These are phyloP conservation scores for Chloromonas sp. DNA, from an alignment of 163 green algal genomes.

Conservation along the genomic window DNA sequence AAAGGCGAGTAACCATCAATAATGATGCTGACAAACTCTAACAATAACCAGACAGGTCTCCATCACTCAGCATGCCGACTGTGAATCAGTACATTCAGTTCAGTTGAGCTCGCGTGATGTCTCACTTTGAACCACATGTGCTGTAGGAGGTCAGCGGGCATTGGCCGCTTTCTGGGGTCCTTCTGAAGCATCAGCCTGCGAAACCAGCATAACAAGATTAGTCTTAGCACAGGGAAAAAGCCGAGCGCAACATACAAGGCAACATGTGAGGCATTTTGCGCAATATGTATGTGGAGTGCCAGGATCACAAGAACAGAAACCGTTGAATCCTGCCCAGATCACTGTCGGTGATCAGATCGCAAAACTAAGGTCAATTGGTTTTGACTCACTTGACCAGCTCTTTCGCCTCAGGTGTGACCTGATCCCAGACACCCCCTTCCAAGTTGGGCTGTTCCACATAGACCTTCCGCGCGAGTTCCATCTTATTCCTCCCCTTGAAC, in stretches of 20 bases:
- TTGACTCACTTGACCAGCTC: neutral
- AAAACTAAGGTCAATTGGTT: too few species aligned
- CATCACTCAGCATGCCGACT: too few species aligned
- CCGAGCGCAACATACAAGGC: too few species aligned
- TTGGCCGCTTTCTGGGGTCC: slow-evolving; percentile 5
- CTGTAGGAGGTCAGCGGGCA: neutral
- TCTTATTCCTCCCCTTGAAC: slow-evolving; percentile 38
- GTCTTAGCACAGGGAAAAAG: too few species aligned
- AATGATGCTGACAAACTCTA: neutral
- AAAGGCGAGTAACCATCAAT: neutral
- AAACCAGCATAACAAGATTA: too few species aligned
- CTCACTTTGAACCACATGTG: slow-evolving; percentile 13
- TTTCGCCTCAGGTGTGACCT: slow-evolving; percentile 6
- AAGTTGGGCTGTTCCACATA: neutral
- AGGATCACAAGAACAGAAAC: too few species aligned
- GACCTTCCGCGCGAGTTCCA: neutral
- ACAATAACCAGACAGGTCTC: too few species aligned
- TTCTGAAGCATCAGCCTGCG: slow-evolving; percentile 3
- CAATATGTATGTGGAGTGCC: too few species aligned
- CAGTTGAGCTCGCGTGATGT: neutral
- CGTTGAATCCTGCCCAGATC: too few species aligned
- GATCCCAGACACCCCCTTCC: neutral
- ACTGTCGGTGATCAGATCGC: too few species aligned
- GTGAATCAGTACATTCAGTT: too few species aligned
- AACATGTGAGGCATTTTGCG: too few species aligned